A percentile compares a stretch with the other conserved stretches of the same genome.
Evolutionary conservation across 1,139 yeast genomes (phyloP).

Genomic region (Komagataea norvegica): DNA sequence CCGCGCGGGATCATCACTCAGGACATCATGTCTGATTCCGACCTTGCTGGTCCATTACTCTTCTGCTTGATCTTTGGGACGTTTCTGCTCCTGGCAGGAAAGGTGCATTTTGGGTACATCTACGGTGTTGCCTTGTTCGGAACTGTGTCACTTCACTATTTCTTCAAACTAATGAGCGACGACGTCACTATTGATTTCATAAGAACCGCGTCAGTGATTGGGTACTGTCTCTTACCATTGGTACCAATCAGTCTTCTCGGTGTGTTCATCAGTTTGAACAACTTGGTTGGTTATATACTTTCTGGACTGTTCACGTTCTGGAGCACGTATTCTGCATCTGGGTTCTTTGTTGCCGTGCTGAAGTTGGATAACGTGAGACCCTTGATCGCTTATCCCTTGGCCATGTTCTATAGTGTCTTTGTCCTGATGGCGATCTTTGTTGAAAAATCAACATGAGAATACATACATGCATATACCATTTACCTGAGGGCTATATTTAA

Average conservation of each 20-base stretch:
- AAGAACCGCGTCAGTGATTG: constrained; percentile 85
- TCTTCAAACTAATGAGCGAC: constrained; percentile 73
- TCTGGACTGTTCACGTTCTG: constrained; percentile 75
- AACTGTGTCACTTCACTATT: constrained; percentile 72
- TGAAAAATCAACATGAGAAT: constrained; percentile 16
- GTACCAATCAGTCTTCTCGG: constrained; percentile 72
- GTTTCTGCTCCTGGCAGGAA: constrained; percentile 75
- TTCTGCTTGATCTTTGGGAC: constrained; percentile 90
- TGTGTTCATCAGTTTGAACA: constrained; percentile 65
- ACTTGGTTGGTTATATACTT: constrained; percentile 64
- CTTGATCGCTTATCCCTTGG: constrained; percentile 89
- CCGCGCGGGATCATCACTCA: constrained; percentile 61
- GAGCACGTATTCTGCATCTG: constrained; percentile 95
- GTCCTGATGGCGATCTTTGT: constrained; percentile 95
- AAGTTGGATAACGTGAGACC: constrained; percentile 83
- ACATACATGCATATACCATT: not conserved
- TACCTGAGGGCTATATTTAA: too few species aligned
- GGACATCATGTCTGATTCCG: constrained; percentile 86
- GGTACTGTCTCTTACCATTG: constrained; percentile 88
- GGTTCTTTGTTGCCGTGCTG: constrained; percentile 83
- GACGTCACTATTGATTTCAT: constrained; percentile 51
- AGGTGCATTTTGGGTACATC: constrained; percentile 93
- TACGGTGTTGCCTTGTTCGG: constrained; percentile 96
- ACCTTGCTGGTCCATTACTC: constrained; percentile 90
- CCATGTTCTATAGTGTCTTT: constrained; percentile 88